Base-by-base conservation (phyloP, 164 flowering plant genomes). In the Brasenia schreberi region DNA sequence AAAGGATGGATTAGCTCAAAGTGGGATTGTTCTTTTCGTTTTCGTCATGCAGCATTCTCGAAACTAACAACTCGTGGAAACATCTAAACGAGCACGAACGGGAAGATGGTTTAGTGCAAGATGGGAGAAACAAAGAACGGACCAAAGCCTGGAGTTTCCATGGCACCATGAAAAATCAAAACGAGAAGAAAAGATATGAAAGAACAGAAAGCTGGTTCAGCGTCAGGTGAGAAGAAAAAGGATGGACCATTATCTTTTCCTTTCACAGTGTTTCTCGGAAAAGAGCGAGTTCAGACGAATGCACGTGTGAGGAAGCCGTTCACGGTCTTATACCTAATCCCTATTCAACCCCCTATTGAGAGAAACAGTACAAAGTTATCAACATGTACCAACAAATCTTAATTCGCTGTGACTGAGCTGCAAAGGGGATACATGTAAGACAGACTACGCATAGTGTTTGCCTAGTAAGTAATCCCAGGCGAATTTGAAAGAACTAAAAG, bases 251-350 rank as follows among this genome's bases (percentile, higher is more conserved):
- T 49, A 9, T 49, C 62, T 72, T 33, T 33, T 71, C 76, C 75
- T 49, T 49, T 49, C 56, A 9, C 16, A 12, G 18, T 12, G 63
- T 18, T 61, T 88, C 88, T 84, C 81, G 87, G 69, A 79, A 86
- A 81, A 72, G 83, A 79, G 69, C 83, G 73, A 77, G 77, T 80
- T 70, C 85, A 81, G 84, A 77, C 78, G 76, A 75, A 76, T 70
- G 92, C 92, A 87, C 92, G 87, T 85, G 87, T 79, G 78, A 49
- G 56, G 56, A 49, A 49, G 16, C 12, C 16, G 4, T 49, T 49
- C 56, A 49, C 9, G 56, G 56, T 49, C 56, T 33, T 33, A 49
- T 49, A 49, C 56, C 56, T 49, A 14, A 9, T 49, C 10, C 56
- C 56, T 49, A 49, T 49, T 45, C 53, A 45, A 12, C 7, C 53